Base-by-base conservation (phyloP, 352 stramenopile species). In the Pythium graminicola region DNA sequence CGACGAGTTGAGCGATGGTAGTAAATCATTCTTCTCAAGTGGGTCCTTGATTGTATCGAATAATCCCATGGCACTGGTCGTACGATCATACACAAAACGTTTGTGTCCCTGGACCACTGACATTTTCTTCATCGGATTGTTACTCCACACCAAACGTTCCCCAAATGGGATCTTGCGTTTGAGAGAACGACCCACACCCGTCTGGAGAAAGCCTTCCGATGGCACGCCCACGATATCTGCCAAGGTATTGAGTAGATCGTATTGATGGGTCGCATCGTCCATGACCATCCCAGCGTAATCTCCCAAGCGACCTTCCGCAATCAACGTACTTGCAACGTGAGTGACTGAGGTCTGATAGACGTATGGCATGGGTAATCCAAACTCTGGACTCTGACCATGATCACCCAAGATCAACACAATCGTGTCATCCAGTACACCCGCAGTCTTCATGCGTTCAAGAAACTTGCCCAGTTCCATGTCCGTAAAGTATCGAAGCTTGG, bases 371-470 rank as follows among this genome's bases (percentile, higher is more conserved):
- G 63, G 66, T 11, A 53, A 69, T 22, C 71, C 73, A 22, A 49
- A 54, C 49, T 86, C 78, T 0, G 78, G 75, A 0, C 69, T 67
- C 31, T 85, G 74, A 4, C 77, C 77, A 44, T 89, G 77, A 47
- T 89, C 77, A n/a, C 75, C 77, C 2, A 69, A 60, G 17, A 89
- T 54, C 1, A 86, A 51, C 2, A 89, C 73, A 29, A 89, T 80
- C 8, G 74, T 89, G 42, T 89, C 62, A 29, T 84, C 67, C 6
- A 89, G 54, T n/a, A 86, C 65, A 10, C 72, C 70, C 13, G 29
- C 29, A 13, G 7, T 35, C 29, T 35, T 35, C 29, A 62, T 77
- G 19, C 49, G 56, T n/a, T 81, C 61, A 10, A 89, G 35, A 48
- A 89, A 85, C 36, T 43, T 42, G 2, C 78, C 75, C 11, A 89